Base-by-base conservation (phyloP, 2,329 filamentous ascomycete species). In the Phaeosphaeria sp. region DNA sequence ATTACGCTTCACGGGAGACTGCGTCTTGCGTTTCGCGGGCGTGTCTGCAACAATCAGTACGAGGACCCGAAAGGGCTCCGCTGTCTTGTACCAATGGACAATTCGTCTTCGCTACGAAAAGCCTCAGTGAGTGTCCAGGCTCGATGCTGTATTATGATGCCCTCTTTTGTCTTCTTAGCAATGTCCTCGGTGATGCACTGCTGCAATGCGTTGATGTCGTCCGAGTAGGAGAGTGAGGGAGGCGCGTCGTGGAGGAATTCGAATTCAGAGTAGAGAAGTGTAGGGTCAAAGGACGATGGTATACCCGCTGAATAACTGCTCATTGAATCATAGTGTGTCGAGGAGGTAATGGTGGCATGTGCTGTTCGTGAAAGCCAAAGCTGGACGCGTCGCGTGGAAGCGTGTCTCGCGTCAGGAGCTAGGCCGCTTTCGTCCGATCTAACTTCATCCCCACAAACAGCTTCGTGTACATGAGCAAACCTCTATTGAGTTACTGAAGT, bases 91-190 rank as follows among this genome's bases (percentile, higher is more conserved):
- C 76, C 74, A 64, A 74, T 69, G 45, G 63, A 30, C n/a, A 65
- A 53, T 39, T 82, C 79, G 49, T 75, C 79, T 56, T 85, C 83
- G 61, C 82, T 85, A 56, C 76, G 74, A 63, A 85, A 85, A 17
- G 77, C 74, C 40, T 84, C 82, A 39, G 64, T 64, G 9, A 78
- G 61, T 45, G 77, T 78, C 80, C 82, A 85, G 55, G 77, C 78
- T 53, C 83, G 75, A 64, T 86, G 80, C 53, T 83, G 82, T 51
- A 86, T 84, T 6, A 84, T 82, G 17, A 82, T 71, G 27, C 81
- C 77, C 48, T 77, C 68, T 43, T 71, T 76, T 18, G 71, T 81
- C 66, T 83, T 82, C 53, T 69, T 73, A 25, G 71, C 71, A 25
- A 66, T 77, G 17, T 74, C 74, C 62, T 84, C 82, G 55, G 73